Base-by-base conservation (phyloP, 2,329 filamentous ascomycete species). In the Nemania bipapillata region DNA sequence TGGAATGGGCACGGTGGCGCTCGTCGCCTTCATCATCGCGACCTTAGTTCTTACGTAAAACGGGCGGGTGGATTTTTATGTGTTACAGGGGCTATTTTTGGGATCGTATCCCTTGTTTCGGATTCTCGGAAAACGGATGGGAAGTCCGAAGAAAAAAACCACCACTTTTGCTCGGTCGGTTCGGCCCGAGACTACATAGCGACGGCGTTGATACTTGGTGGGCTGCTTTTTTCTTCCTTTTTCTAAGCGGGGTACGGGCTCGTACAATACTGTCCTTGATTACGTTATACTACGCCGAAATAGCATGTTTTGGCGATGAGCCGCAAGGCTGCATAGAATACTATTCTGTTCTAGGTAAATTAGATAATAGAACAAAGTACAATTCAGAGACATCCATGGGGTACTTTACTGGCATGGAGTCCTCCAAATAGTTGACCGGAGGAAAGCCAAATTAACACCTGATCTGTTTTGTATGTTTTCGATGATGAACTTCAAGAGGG, bases 1-100 rank as follows among this genome's bases (percentile, higher is more conserved):
- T 11, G 56, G 56, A 26, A 53, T 49, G 69, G 65, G 78, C 12
- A 77, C 77, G 11, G 82, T 79, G 2, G 83, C 83, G 8, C 68
- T 86, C 59, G 75, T 84, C 59, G 80, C 80, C 3, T 84, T 85
- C 71, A 62, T 85, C 28, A 82, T 75, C 4, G 83, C 79, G 11
- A 80, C 79, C 4, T 70, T 85, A 22, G 70, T 84, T 60, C 73
- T 85, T 65, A 69, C 77, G 42, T 82, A 73, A 68, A 55, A 28
- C 11, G 15, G 4, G 4, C 11, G 8, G 24, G 17, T 3, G 26
- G 17, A 12, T 32, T 32, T n/a, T n/a, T 53, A n/a, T n/a, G n/a
- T n/a, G n/a, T n/a, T 30, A 15, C 12, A 53, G 28, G 17, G 9
- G n/a, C n/a, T n/a, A n/a, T 32, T 12, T 20, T 53, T 53, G 15